Conservation (phyloP, 176 grass and related monocot genomes). For the Secale cereale region DNA sequence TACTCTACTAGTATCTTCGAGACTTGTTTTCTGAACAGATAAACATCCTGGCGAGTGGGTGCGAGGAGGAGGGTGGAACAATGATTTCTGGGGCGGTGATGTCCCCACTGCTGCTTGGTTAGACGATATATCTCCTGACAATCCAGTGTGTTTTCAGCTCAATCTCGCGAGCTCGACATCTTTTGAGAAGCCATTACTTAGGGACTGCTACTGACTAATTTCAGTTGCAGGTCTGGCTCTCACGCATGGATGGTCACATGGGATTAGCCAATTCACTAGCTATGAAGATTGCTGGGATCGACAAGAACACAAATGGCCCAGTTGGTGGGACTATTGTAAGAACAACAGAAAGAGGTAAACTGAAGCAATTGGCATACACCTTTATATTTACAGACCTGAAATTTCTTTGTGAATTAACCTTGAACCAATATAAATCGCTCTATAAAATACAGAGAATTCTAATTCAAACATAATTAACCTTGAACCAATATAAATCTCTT, state of each 20-base stretch:
- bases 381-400: neutral
- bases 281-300: constrained; percentile 69
- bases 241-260: constrained; percentile 87
- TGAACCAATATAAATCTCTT: neutral
- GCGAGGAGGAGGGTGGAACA: constrained; percentile 85
- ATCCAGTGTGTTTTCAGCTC: constrained; percentile 62
- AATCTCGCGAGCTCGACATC: neutral
- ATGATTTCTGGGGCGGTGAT: constrained; percentile 67
- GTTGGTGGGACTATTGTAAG: constrained; percentile 72
- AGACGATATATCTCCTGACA: constrained; percentile 72
- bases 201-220: neutral
- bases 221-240: constrained; percentile 70
- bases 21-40: constrained; percentile 33
- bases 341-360: constrained; percentile 67
- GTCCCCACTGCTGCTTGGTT: constrained; percentile 75
- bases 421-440: neutral
- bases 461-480: neutral
- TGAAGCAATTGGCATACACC: neutral
- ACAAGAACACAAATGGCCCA: constrained; percentile 51
- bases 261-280: constrained; percentile 85
- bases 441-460: neutral
- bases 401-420: neutral
- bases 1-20: neutral
- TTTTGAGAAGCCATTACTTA: neutral
- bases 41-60: constrained; percentile 68